A percentile compares a stretch with the other conserved stretches of the same genome.
phyloP scores from a whole-genome alignment of 768 basidiomycete genomes.

The Cystofilobasidium macerans region DNA sequence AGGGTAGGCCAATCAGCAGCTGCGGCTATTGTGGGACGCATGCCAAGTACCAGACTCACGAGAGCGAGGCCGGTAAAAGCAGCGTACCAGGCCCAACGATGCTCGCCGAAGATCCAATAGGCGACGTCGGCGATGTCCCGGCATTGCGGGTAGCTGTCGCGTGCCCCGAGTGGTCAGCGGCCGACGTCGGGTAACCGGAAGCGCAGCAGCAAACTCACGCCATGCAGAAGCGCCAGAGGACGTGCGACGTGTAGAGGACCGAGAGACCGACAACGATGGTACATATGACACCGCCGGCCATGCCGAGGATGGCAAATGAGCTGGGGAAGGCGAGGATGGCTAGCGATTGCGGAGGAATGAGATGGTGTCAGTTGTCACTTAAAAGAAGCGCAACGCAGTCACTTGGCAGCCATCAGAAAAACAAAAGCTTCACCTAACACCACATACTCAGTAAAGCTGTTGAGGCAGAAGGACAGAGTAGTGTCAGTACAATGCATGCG shows the following conservation, averaged over 20 bases:
- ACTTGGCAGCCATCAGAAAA: no score
- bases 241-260: conserved; percentile 28
- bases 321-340: conserved; percentile 30
- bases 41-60: no score
- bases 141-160: conserved; percentile 9
- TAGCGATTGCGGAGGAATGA: not conserved
- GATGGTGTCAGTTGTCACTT: no score
- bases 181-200: no score
- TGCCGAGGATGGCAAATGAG: conserved; percentile 27
- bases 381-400: no score
- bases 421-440: conserved; percentile 27
- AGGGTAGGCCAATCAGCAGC: no score
- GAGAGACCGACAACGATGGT: conserved; percentile 27
- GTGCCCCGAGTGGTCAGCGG: not conserved
- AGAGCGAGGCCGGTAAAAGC: conserved; percentile 28
- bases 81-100: not conserved
- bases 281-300: conserved; percentile 28
- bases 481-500: no score
- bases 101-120: conserved; percentile 14
- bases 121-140: conserved; percentile 30
- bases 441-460: conserved; percentile 28
- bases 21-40: no score
- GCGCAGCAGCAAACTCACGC: not conserved
- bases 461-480: no score
- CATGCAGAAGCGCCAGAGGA: conserved; percentile 28